Evolutionary conservation across 140 eudicot genomes (phyloP), one percentile per base, ranked within the genome.

Genomic region (Bidens hawaiensis): DNA sequence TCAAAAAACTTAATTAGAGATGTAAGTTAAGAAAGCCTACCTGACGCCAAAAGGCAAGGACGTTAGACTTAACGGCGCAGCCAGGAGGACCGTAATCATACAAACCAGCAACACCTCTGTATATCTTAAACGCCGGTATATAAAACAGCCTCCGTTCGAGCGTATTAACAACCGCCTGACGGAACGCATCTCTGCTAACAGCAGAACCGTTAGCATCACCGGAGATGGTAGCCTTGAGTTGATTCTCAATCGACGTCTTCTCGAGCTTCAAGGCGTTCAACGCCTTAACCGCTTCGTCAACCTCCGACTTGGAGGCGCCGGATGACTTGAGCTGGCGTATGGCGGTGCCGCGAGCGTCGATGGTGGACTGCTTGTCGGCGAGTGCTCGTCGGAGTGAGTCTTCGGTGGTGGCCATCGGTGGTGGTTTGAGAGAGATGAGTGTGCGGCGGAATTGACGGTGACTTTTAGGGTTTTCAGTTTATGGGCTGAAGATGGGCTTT

Each of bases 71-170:
- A 16, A 90, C 86, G 33, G 97, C 85, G 50, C 97, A 90, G 18
- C 97, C 97, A 6, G 97, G 97, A 25, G 97, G 97, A 5, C 97
- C 97, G 24, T 81, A 90, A 71, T 90, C 97, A 60, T 86, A 90
- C n/a, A 15, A 90, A 85, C 97, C 97, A 43, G 97, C 95, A 17
- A 90, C 97, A 21, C 97, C 97, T 31, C 95, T 56, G 46, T 83
- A 83, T 6, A 83, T 83, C 68, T 83, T 83, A 55, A 83, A 83
- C 19, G 86, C 67, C 1, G 86, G 95, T 11, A 81, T 79, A 73
- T 77, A 90, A 72, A 90, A 90, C 54, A 90, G 55, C 4, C 95
- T 79, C 4, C 97, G 84, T 67, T 90, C 97, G 12, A 90, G 85
- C 1, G 97, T 90, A 53, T n/a, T 89, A 21, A 65, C 81, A 33